Evolutionary conservation across 2,329 filamentous ascomycete genomes (phyloP).

Genomic region (Exutisphaerella laricina): DNA sequence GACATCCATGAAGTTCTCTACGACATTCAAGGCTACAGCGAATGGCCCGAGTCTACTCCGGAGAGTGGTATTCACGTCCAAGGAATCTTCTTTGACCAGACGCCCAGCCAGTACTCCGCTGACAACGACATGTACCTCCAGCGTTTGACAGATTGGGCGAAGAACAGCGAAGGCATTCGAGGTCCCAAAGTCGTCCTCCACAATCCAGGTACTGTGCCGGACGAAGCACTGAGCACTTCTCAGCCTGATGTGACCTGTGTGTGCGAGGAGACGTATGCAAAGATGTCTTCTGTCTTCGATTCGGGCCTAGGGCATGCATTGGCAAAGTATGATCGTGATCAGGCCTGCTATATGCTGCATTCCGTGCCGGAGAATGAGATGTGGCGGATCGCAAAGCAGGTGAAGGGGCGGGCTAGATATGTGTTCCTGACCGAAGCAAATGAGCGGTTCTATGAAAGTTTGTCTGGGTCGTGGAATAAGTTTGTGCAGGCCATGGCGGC

Average conservation of each 20-base stretch:
- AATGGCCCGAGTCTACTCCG: constrained; percentile 20
- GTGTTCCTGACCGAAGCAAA: neutral
- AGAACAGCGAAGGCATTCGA: constrained; percentile 1
- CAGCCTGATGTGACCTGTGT: constrained; percentile 1
- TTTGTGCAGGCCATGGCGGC: constrained; percentile 2
- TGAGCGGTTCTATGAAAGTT: constrained; percentile 1
- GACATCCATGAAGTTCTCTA: constrained; percentile 15
- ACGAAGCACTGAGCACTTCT: neutral
- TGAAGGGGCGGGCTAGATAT: neutral
- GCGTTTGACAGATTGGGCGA: constrained; percentile 1
- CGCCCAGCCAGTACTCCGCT: constrained; percentile 16
- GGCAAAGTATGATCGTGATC: neutral
- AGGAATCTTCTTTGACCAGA: constrained; percentile 31
- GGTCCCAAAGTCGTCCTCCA: neutral
- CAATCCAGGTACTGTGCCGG: neutral
- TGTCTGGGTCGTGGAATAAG: neutral
- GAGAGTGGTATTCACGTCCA: constrained; percentile 20
- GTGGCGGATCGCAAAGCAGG: neutral
- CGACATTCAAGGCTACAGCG: constrained; percentile 24
- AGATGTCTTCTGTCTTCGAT: neutral
- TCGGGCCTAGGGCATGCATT: neutral
- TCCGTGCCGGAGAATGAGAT: constrained; percentile 1
- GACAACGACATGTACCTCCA: neutral
- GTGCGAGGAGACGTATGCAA: neutral
- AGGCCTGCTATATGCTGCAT: constrained; percentile 2